Evolutionary conservation across 148 eudicot species (phyloP).

Genomic region (Nepenthes mirabilis): DNA sequence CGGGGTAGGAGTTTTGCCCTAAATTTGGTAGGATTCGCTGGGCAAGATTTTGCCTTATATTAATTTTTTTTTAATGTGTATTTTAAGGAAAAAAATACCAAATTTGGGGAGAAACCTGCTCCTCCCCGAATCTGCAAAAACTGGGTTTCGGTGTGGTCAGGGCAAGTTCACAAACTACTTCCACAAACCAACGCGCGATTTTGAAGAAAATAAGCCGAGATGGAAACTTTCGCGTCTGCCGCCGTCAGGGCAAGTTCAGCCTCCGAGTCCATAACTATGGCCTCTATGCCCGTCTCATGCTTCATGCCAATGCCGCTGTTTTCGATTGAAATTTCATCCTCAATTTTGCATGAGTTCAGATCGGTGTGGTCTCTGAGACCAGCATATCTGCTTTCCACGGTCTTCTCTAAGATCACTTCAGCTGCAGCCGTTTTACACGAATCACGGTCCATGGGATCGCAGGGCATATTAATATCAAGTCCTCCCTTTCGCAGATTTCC

Average conservation of each 20-base stretch:
- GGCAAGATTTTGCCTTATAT: too few relatives aligned
- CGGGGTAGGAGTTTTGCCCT: too few relatives aligned
- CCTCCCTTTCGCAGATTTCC: neutral
- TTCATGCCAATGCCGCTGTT: too few relatives aligned
- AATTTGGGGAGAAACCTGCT: neutral
- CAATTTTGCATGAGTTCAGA: constrained; percentile 35
- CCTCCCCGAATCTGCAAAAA: constrained; percentile 1
- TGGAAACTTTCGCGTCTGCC: constrained; percentile 54
- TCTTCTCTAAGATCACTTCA: constrained; percentile 12
- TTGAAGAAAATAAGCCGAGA: constrained; percentile 27
- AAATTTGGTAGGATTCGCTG: too few relatives aligned
- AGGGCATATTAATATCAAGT: constrained; percentile 35
- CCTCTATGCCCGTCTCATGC: too few relatives aligned
- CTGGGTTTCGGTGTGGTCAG: constrained; percentile 11
- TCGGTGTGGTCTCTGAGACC: constrained; percentile 27
- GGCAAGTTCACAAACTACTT: constrained; percentile 26
- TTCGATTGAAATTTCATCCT: constrained; percentile 29
- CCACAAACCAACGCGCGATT: constrained; percentile 66
- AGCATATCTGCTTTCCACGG: constrained; percentile 7
- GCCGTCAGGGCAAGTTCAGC: constrained; percentile 39
- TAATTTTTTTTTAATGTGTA: too few relatives aligned
- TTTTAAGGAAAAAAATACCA: too few relatives aligned
- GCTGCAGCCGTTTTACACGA: constrained; percentile 15
- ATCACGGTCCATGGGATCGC: constrained; percentile 20
- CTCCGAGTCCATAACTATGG: constrained; percentile 4